These are phyloP conservation scores for Ophiostoma ips DNA, from an alignment of 2,329 filamentous ascomycete species.

Conservation along the genomic window DNA sequence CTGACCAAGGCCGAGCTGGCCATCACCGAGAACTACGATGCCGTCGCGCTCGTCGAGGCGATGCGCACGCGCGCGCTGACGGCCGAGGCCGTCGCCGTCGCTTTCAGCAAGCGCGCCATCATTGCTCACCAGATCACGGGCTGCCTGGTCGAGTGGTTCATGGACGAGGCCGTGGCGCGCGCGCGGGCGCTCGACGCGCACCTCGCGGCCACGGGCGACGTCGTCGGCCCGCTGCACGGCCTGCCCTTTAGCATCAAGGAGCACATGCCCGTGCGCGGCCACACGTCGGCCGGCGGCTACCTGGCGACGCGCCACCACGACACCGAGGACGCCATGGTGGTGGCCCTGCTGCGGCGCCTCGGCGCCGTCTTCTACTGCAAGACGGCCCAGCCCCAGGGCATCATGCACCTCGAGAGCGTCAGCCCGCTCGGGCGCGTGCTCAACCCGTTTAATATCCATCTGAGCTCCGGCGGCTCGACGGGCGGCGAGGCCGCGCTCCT, in stretches of 20 bases:
- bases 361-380: slow-evolving; percentile 18
- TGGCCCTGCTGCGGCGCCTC: slow-evolving; percentile 14
- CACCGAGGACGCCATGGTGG: slow-evolving; percentile 13
- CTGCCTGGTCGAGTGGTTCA: slow-evolving; percentile 31
- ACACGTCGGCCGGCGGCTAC: slow-evolving; percentile 4
- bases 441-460: slow-evolving; percentile 22
- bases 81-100: slow-evolving; percentile 3
- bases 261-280: slow-evolving; percentile 5
- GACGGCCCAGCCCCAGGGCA: slow-evolving; percentile 16
- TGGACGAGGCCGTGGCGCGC: slow-evolving; percentile 19
- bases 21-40: slow-evolving; percentile 7
- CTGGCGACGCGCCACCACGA: slow-evolving; percentile 8
- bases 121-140: slow-evolving; percentile 18
- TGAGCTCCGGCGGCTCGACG: slow-evolving; percentile 23
- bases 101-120: slow-evolving; percentile 7
- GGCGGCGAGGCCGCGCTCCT: slow-evolving; percentile 25
- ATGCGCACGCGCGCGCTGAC: slow-evolving; percentile 5
- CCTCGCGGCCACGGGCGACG: slow-evolving; percentile 17
- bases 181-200: slow-evolving; percentile 21
- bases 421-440: slow-evolving; percentile 23
- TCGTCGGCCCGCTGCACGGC: slow-evolving; percentile 24
- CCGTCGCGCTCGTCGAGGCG: slow-evolving; percentile 1
- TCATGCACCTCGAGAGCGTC: slow-evolving; percentile 19
- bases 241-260: slow-evolving; percentile 34
- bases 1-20: slow-evolving; percentile 5